These are phyloP conservation scores for Yamagishiella unicocca DNA, from an alignment of 139 green algal genomes.

Conservation along the genomic window DNA sequence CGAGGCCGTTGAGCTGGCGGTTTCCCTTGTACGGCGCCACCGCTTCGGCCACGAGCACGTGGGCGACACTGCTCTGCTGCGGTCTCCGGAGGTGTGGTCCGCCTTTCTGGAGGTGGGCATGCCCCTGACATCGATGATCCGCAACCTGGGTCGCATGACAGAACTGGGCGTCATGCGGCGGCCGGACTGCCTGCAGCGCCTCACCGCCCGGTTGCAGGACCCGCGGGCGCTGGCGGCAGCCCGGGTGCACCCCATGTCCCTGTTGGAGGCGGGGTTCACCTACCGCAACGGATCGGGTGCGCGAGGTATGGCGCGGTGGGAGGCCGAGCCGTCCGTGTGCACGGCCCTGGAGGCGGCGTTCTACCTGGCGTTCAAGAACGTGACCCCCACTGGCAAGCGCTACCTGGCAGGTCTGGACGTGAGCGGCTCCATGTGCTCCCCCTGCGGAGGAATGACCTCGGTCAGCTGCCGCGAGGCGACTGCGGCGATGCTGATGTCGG, in stretches of 20 bases:
- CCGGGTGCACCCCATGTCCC: constrained; percentile 35
- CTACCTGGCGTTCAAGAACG: constrained; percentile 51
- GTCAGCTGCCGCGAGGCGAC: constrained; percentile 27
- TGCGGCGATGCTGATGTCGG: constrained; percentile 34
- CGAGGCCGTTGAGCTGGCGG: not conserved
- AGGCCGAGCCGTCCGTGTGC: not conserved
- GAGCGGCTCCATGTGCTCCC: constrained; percentile 38
- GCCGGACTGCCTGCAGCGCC: not conserved
- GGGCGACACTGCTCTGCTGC: constrained; percentile 32
- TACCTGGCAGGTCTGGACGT: constrained; percentile 51
- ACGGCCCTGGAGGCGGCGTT: constrained; percentile 46
- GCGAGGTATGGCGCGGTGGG: not conserved
- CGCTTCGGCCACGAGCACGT: constrained; percentile 51
- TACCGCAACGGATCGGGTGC: constrained; percentile 11
- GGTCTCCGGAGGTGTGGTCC: constrained; percentile 15
- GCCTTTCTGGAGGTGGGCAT: constrained; percentile 38
- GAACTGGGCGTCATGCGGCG: not conserved
- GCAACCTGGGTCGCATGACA: constrained; percentile 47
- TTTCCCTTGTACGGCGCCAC: constrained; percentile 27
- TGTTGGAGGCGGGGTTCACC: constrained; percentile 41
- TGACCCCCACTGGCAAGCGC: constrained; percentile 47
- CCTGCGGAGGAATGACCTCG: constrained; percentile 23
- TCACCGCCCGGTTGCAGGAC: constrained; percentile 8
- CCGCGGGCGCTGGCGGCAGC: not conserved
- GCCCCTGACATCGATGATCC: constrained; percentile 33